phyloP scores from a whole-genome alignment of 2,329 filamentous ascomycete species.

The Colletotrichum godetiae region DNA sequence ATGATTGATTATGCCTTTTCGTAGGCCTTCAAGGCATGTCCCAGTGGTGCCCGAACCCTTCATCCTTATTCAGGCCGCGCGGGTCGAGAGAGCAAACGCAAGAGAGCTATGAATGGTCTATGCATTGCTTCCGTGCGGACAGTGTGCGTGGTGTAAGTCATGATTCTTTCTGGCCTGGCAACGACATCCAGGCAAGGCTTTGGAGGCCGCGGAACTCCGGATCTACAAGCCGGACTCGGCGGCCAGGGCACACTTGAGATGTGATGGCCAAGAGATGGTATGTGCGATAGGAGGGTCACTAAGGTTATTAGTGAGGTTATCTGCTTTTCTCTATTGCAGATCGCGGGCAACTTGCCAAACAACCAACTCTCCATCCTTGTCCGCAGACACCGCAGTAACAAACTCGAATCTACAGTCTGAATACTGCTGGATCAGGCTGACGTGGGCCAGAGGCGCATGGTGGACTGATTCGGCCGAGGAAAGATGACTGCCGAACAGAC shows the following conservation, averaged over 20 bases:
- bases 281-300: not conserved
- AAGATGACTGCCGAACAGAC: not conserved
- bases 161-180: not conserved
- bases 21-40: constrained; percentile 1
- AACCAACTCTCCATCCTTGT: too few species aligned
- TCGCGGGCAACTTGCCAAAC: not conserved
- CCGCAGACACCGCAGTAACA: not conserved
- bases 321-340: not conserved
- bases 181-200: not conserved
- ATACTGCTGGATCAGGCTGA: not conserved
- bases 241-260: constrained; percentile 15
- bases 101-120: not conserved
- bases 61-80: not conserved
- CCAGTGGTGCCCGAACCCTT: not conserved
- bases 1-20: not conserved
- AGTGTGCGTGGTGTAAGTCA: not conserved
- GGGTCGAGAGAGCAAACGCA: not conserved
- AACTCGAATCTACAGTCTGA: not conserved
- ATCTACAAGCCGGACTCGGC: constrained; percentile 17
- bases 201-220: constrained; percentile 19
- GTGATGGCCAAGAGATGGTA: not conserved
- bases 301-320: not conserved
- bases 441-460: not conserved
- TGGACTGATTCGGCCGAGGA: not conserved
- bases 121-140: not conserved